phyloP scores from a whole-genome alignment of 2,329 filamentous ascomycete genomes.

The Penicillium palitans region DNA sequence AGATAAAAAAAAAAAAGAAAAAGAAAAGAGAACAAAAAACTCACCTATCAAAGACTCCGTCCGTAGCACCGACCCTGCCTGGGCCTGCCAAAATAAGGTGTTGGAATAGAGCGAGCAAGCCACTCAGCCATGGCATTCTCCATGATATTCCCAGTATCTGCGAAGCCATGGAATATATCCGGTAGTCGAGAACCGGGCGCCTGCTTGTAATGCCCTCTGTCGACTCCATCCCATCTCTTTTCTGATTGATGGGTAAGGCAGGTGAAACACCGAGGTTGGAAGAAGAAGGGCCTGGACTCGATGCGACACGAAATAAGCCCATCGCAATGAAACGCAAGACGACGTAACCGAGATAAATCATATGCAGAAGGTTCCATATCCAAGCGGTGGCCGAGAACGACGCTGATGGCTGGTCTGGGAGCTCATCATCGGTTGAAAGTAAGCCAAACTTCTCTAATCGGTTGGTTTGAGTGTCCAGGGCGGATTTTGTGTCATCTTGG shows the following conservation, averaged over 20 bases:
- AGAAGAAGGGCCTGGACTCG: conserved; percentile 54
- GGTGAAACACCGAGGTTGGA: conserved; percentile 30
- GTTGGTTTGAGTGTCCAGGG: conserved; percentile 31
- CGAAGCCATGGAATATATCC: conserved; percentile 71
- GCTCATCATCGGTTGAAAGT: conserved; percentile 43
- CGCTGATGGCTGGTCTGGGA: conserved; percentile 27
- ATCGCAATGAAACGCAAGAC: conserved; percentile 65
- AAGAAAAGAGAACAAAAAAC: conserved; percentile 41
- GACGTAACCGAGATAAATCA: conserved; percentile 55
- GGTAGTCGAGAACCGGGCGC: conserved; percentile 73
- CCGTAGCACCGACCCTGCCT: conserved; percentile 69
- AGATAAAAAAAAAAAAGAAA: conserved; percentile 16
- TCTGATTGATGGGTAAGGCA: conserved; percentile 25
- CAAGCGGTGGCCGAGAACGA: conserved; percentile 41
- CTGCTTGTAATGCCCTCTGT: conserved; percentile 29
- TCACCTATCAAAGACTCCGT: conserved; percentile 89
- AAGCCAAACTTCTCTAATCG: conserved; percentile 60
- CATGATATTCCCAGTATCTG: conserved; percentile 70
- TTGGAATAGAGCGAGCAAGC: conserved; percentile 72
- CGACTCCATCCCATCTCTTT: conserved; percentile 35
- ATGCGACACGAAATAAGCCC: conserved; percentile 66
- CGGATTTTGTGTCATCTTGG: conserved; percentile 5
- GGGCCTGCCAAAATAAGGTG: conserved; percentile 72
- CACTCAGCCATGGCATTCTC: conserved; percentile 89
- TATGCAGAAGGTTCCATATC: conserved; percentile 56